Base-by-base conservation (phyloP, 148 eudicot genomes). In the Cornus florida region DNA sequence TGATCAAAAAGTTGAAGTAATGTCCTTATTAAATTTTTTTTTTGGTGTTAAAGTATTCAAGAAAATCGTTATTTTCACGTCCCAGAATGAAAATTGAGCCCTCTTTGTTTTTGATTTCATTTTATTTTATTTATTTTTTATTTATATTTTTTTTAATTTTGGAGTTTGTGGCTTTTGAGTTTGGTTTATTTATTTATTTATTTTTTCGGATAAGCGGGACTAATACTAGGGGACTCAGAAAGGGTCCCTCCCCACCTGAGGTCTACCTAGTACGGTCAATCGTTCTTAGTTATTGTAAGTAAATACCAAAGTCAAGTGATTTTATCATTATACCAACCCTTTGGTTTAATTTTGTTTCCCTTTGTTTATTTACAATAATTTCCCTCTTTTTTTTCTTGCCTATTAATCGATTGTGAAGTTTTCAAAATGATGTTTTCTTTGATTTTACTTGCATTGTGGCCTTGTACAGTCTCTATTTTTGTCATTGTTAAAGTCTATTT, bases 1-100 rank as follows among this genome's bases (percentile, higher is more conserved):
- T n/a, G 65, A 64, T 66, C 71, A 74, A 3, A 48, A 20, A 67
- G 88, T 89, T 72, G 91, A 89, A 82, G 91, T 89, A 82, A 78
- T 64, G 68, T 78, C 76, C 22, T 16, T 74, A 41, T 62, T 39
- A 7, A 28, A 46, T 75, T 17, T 75, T n/a, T 46, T 10, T 3
- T 67, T 19, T 75, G 41, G 69, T 22, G 41, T 43, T 43, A 6
- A 3, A 3, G 0, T 43, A 9, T 0, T 43, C 0, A 43, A 6
- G 48, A 43, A 43, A 43, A 9, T 43, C 48, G 8, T 43, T 43
- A 6, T n/a, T 43, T 43, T 43, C 48, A 43, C 48, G 10, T 43
- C 48, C 48, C 48, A 5, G 9, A 43, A 43, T 43, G 48, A 39
- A 0, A 39, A 39, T 39, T 0, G 48, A 43, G 6, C 48, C 78